A percentile compares a stretch with the other conserved stretches of the same genome.
phyloP scores from a whole-genome alignment of 768 basidiomycete genomes.

The Leccinellum luteum region DNA sequence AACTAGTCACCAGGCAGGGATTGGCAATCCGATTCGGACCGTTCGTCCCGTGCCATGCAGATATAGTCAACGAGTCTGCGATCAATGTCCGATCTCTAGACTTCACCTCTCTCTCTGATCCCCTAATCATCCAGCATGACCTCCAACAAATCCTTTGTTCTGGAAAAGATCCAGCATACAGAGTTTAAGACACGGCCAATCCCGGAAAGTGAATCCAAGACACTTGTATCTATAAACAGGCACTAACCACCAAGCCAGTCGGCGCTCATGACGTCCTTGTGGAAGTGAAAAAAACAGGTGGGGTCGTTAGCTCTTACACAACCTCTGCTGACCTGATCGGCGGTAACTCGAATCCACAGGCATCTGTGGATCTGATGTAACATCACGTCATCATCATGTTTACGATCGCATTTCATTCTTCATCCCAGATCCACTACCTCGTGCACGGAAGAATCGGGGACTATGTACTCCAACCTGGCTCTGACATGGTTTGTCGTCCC shows the following conservation, averaged over 20 bases:
- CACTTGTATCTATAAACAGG: background rate
- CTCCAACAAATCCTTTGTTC: constrained; percentile 72
- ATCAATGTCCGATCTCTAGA: background rate
- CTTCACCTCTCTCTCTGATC: background rate
- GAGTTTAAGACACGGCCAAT: constrained; percentile 73
- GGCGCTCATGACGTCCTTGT: constrained; percentile 79
- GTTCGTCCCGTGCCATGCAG: constrained; percentile 2
- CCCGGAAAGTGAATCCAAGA: constrained; percentile 53
- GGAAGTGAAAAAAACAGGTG: constrained; percentile 89
- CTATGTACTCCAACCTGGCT: constrained; percentile 62
- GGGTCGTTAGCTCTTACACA: constrained; percentile 16
- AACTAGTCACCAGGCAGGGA: background rate
- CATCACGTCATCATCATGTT: constrained; percentile 6
- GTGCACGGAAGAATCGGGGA: constrained; percentile 78
- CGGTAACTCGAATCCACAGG: constrained; percentile 41
- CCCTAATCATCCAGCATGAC: constrained; percentile 43
- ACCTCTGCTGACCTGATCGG: constrained; percentile 11
- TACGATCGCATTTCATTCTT: constrained; percentile 5
- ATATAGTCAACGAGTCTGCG: background rate
- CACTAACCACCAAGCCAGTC: constrained; percentile 39
- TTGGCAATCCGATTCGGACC: constrained; percentile 3
- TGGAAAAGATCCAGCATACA: constrained; percentile 64
- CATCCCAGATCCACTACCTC: constrained; percentile 67
- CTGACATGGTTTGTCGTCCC: constrained; percentile 60
- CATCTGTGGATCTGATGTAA: constrained; percentile 89